phyloP scores from a whole-genome alignment of 164 flowering plant species.

The Aristolochia californica region DNA sequence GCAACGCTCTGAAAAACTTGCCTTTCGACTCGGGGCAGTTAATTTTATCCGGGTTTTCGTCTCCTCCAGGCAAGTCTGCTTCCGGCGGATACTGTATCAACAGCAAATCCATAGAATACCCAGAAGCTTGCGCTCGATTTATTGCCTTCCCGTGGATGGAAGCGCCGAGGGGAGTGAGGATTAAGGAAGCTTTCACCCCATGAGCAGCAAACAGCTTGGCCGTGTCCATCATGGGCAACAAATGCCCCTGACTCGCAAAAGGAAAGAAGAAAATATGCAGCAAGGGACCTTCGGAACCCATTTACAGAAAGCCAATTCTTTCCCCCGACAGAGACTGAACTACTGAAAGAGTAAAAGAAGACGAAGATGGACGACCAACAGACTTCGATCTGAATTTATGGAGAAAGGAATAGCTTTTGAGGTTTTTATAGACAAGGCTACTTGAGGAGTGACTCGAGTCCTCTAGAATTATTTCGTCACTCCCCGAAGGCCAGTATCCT shows the following conservation, averaged over 20 bases:
- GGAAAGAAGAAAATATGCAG: conserved; percentile 9
- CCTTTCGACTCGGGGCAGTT: conserved; percentile 3
- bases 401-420: too few species aligned
- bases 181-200: background rate
- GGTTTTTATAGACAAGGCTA: too few species aligned
- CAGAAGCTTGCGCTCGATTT: background rate
- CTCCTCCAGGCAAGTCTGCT: conserved; percentile 3
- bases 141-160: background rate
- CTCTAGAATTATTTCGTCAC: too few species aligned
- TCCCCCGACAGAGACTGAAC: too few species aligned
- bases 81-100: background rate
- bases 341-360: too few species aligned
- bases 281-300: background rate
- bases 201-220: conserved; percentile 5
- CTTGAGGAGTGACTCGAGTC: too few species aligned
- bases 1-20: conserved; percentile 14
- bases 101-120: background rate
- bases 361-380: too few species aligned
- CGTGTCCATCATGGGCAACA: conserved; percentile 10
- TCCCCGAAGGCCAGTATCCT: too few species aligned
- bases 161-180: conserved; percentile 11
- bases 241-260: conserved; percentile 8
- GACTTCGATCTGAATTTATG: too few species aligned
- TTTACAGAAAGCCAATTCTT: background rate
- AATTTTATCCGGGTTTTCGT: conserved; percentile 4